Evolutionary conservation across 805 yeast species (phyloP), one percentile per base, ranked within the genome.

Genomic region (Maudiozyma pseudohumilis): DNA sequence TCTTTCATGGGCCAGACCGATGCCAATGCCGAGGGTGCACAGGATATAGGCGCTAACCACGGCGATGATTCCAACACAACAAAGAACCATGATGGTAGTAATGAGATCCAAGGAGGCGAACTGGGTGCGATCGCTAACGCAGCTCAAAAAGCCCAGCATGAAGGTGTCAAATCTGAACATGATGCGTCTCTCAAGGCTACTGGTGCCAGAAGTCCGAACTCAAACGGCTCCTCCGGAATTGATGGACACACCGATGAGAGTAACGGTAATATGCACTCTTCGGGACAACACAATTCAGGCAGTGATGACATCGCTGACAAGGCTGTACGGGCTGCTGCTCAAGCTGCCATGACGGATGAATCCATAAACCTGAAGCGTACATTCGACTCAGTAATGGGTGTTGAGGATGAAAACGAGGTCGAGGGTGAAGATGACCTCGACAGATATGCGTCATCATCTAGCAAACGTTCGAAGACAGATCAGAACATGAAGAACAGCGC

Each of bases 261-360:
- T n/a, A 34, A 36, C 24, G 13, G 23, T 19, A 21, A 27, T n/a
- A n/a, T n/a, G n/a, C n/a, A n/a, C n/a, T n/a, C n/a, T n/a, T n/a
- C n/a, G n/a, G n/a, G n/a, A n/a, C n/a, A n/a, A n/a, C n/a, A n/a
- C 45, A n/a, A n/a, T n/a, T n/a, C n/a, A n/a, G n/a, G n/a, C n/a
- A n/a, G n/a, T 18, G 35, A 40, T 20, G 47, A 42, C 19, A 24
- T 42, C 12, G 50, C 42, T 16, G 47, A 46, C 1, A 46, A 28
- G 25, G 51, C 45, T 13, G 49, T 48, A 13, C 49, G 48, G 24
- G 53, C 52, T n/a, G 50, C 55, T 10, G 55, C 56, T 16, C 53
- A 47, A 38, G 51, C 55, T 10, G 55, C 56, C 11, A 50, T 52
- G 6, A 17, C 31, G 16, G 46, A 45, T 20, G 55, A 52, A 32